Conservation (phyloP, 257 asterid genomes). For the Solanum pennellii region DNA sequence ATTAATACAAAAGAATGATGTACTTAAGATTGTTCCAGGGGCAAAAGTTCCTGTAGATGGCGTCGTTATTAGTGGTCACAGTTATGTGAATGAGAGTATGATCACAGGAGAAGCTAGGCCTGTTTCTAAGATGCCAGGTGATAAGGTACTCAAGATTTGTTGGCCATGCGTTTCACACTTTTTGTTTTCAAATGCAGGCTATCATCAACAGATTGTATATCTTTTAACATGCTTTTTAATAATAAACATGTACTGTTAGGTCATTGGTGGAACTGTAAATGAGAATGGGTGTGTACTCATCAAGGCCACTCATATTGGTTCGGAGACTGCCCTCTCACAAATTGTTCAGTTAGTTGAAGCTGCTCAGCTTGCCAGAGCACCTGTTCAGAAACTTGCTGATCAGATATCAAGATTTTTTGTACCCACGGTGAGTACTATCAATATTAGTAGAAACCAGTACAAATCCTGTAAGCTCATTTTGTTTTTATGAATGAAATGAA, state of each 20-base stretch:
- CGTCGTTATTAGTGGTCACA: slow-evolving; percentile 75
- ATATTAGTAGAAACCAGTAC: background rate
- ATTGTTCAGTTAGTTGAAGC: slow-evolving; percentile 97
- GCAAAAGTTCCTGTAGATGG: slow-evolving; percentile 95
- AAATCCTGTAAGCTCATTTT: background rate
- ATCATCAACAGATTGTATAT: background rate
- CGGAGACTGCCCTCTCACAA: slow-evolving; percentile 94
- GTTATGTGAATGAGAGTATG: slow-evolving; percentile 97
- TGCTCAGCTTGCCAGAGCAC: slow-evolving; percentile 99
- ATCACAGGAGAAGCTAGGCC: slow-evolving; percentile 93
- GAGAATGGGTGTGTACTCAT: slow-evolving; percentile 79
- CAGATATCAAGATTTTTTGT: slow-evolving; percentile 85
- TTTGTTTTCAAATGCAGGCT: background rate
- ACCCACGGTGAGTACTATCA: slow-evolving; percentile 57
- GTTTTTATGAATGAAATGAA: background rate
- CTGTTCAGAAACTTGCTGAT: slow-evolving; percentile 98
- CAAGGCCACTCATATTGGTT: slow-evolving; percentile 94
- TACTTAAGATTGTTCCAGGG: slow-evolving; percentile 90
- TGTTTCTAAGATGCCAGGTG: slow-evolving; percentile 77
- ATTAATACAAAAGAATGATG: slow-evolving; percentile 75
- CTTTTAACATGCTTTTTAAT: background rate
- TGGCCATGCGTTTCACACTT: background rate
- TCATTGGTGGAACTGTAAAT: slow-evolving; percentile 93
- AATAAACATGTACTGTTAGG: slow-evolving; percentile 30
- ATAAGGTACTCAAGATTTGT: slow-evolving; percentile 47